phyloP scores from a whole-genome alignment of 1,139 yeast genomes.

The Protomyces macrosporus region DNA sequence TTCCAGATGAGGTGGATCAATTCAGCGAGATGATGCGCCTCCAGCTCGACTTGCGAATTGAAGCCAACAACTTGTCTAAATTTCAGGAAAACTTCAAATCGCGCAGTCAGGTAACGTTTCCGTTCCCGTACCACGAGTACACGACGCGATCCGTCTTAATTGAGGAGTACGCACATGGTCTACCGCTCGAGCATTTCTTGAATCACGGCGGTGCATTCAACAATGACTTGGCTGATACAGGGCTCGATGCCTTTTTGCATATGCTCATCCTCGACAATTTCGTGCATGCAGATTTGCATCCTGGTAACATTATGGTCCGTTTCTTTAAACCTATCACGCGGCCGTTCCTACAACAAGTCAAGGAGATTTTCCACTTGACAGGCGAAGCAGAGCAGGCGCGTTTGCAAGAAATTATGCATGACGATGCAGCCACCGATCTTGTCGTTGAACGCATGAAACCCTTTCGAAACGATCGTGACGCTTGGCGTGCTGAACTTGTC shows the following conservation, averaged over 20 bases:
- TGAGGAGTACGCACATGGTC: constrained; percentile 77
- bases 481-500: constrained; percentile 51
- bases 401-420: constrained; percentile 29
- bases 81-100: constrained; percentile 60
- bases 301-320: constrained; percentile 86
- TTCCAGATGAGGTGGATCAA: constrained; percentile 90
- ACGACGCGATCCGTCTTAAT: constrained; percentile 72
- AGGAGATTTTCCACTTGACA: constrained; percentile 24
- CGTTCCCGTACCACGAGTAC: constrained; percentile 60
- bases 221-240: constrained; percentile 75
- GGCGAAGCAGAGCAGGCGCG: constrained; percentile 26
- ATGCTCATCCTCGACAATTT: constrained; percentile 91
- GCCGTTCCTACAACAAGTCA: constrained; percentile 12
- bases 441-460: constrained; percentile 31
- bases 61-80: constrained; percentile 68
- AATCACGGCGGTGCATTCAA: constrained; percentile 45
- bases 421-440: constrained; percentile 33
- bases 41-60: constrained; percentile 85
- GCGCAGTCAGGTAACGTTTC: constrained; percentile 67
- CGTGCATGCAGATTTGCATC: constrained; percentile 93
- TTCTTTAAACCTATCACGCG: constrained; percentile 47
- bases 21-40: constrained; percentile 78
- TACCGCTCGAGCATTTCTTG: constrained; percentile 70
- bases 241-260: constrained; percentile 82
- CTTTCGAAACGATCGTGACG: constrained; percentile 36